Evolutionary conservation across 1,139 yeast genomes (phyloP), one percentile per base, ranked within the genome.

Genomic region (Magnusiomyces sp.): DNA sequence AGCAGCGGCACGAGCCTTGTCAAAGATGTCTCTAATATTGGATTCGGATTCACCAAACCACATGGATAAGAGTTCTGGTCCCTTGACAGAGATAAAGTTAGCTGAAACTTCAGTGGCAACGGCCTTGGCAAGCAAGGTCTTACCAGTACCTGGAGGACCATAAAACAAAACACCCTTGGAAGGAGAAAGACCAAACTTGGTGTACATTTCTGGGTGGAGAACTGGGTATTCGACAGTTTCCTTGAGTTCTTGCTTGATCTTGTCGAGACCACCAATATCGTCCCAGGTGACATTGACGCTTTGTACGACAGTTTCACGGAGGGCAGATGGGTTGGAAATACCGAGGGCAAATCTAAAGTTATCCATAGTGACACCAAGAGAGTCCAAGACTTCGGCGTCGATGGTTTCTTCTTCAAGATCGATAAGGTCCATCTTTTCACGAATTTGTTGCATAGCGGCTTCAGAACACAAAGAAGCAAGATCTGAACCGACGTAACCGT

Each of bases 131-230:
- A 92, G 77, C 64, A 92, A 75, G 5, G 98, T 90, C 72, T 90
- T 90, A 87, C 98, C 98, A 57, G 97, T 90, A 83, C 98, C 98
- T 55, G 98, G 98, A 51, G 98, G 98, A 62, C 99, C 99, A 70
- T 86, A 92, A 76, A 94, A 92, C 67, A 94, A 76, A 59, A 92
- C 97, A 74, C 99, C 99, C 74, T 90, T 90, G 49, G 97, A 81
- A 50, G 98, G 98, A 17, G 97, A 83, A 70, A 92, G 79, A 57
- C 98, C 98, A 67, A 92, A 90, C 74, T 92, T 92, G 71, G 94
- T 88, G 73, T 89, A 92, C 77, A 90, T 95, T 65, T 92, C 98
- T 68, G 99, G 97, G 70, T 92, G 97, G 67, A 90, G 77, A 50
- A 92, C 98, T 37, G 99, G 99, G 69, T 92, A 92, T 73, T 92